A percentile compares a stretch with the other conserved stretches of the same genome.
Conservation (phyloP, 371 early-diverging fungal genomes). For the Mortierella sp. region DNA sequence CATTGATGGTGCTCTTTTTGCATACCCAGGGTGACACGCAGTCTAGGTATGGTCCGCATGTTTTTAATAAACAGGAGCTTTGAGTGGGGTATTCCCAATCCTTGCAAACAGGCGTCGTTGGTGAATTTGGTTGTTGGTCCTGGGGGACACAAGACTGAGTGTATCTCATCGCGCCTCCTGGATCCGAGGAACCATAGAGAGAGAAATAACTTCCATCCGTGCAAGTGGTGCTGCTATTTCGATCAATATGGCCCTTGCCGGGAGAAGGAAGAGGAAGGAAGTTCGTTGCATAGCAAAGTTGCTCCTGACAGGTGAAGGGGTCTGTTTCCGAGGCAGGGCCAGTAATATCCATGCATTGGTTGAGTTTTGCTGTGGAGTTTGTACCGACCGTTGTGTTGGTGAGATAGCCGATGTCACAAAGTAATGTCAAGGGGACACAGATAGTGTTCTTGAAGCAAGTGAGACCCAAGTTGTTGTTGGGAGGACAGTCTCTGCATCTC, state of each 20-base stretch:
- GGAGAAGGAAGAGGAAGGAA: conserved; percentile 22
- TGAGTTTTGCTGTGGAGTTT: neutral
- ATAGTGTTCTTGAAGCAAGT: conserved; percentile 31
- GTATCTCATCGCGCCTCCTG: conserved; percentile 4
- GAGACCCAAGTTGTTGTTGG: conserved; percentile 2
- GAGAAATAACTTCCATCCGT: conserved; percentile 16
- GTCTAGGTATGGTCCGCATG: conserved; percentile 16
- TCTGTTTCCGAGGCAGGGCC: neutral
- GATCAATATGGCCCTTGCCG: conserved; percentile 1
- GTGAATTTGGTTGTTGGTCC: neutral
- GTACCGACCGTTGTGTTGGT: neutral
- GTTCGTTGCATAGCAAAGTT: conserved; percentile 12
- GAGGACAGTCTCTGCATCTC: conserved; percentile 12
- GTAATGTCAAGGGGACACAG: conserved; percentile 21
- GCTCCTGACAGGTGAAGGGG: conserved; percentile 11
- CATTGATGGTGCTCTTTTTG: neutral
- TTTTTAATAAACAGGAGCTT: conserved; percentile 11
- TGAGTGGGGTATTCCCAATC: conserved; percentile 19
- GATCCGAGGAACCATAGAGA: conserved; percentile 10
- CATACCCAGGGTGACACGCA: conserved; percentile 17
- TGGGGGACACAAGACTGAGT: conserved; percentile 12
- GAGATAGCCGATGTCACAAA: conserved; percentile 9
- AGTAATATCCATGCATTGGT: conserved; percentile 1
- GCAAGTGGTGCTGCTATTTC: conserved; percentile 15
- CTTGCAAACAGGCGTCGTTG: conserved; percentile 1